phyloP scores from a whole-genome alignment of 2,329 filamentous ascomycete species.

The Microcera coccophila region DNA sequence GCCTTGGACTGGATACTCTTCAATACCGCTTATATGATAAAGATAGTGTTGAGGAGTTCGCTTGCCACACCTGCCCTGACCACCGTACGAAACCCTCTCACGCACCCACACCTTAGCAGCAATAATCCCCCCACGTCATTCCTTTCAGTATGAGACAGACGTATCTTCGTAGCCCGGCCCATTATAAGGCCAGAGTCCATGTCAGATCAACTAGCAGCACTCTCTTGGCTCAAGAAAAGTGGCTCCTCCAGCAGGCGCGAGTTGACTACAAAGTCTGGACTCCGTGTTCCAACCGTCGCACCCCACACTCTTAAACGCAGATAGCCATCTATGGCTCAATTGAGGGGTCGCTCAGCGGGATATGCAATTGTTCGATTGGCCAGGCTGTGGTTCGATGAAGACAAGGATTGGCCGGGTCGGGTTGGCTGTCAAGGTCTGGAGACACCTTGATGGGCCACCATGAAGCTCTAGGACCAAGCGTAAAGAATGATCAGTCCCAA shows the following conservation, averaged over 20 bases:
- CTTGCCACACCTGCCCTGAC: neutral
- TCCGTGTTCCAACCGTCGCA: too few species aligned
- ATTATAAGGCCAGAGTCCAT: constrained; percentile 12
- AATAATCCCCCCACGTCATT: neutral
- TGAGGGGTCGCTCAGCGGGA: too few species aligned
- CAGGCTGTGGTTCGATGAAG: constrained; percentile 16
- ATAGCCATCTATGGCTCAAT: too few species aligned
- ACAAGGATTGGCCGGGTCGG: constrained; percentile 4
- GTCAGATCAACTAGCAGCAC: constrained; percentile 7
- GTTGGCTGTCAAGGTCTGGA: constrained; percentile 16
- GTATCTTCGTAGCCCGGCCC: constrained; percentile 3
- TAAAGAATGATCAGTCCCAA: constrained; percentile 10
- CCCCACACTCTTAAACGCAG: too few species aligned
- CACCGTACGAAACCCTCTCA: neutral
- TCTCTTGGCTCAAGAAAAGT: too few species aligned
- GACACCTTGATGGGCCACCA: constrained; percentile 25
- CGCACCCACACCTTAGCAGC: neutral
- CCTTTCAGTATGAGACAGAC: neutral
- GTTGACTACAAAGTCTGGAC: too few species aligned
- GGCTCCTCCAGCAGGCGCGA: too few species aligned
- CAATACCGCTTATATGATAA: neutral
- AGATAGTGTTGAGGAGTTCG: neutral
- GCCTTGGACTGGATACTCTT: neutral
- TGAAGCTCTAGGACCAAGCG: constrained; percentile 4
- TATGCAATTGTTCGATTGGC: constrained; percentile 9